A percentile compares a stretch with the other conserved stretches of the same genome.
Conservation (phyloP, 2,329 filamentous ascomycete genomes). For the Ceratocystis albifundus region DNA sequence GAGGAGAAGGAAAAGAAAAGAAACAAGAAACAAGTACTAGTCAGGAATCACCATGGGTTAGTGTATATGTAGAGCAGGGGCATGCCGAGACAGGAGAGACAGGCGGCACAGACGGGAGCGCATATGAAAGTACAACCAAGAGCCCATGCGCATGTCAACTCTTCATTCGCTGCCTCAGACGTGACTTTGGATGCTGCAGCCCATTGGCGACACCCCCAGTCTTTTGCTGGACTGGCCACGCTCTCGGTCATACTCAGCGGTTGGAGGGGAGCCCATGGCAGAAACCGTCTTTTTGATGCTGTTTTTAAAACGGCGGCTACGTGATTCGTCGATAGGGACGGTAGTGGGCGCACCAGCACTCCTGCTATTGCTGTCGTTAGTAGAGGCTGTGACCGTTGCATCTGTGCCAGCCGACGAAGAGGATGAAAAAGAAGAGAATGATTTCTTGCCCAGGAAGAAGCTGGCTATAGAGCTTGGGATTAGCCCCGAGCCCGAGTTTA, state of each 20-base stretch:
- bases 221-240: constrained; percentile 23
- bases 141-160: not conserved
- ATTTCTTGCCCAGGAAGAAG: constrained; percentile 7
- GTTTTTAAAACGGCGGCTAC: constrained; percentile 20
- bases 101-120: not conserved
- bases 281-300: constrained; percentile 23
- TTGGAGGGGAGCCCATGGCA: constrained; percentile 24
- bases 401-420: not conserved
- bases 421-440: not conserved
- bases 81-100: not conserved
- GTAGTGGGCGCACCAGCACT: not conserved
- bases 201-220: constrained; percentile 23
- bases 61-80: not conserved
- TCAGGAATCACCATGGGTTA: not conserved
- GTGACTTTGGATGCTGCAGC: constrained; percentile 20
- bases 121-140: no score
- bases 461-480: not conserved
- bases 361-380: no score
- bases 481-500: not conserved
- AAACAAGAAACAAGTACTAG: not conserved
- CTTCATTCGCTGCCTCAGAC: constrained; percentile 11
- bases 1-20: not conserved
- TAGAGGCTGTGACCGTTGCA: not conserved
- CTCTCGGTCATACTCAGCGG: constrained; percentile 22
- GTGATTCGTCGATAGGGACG: constrained; percentile 12